Base-by-base conservation (phyloP, 495 filamentous ascomycete genomes). In the Annulohypoxylon maeteangense region DNA sequence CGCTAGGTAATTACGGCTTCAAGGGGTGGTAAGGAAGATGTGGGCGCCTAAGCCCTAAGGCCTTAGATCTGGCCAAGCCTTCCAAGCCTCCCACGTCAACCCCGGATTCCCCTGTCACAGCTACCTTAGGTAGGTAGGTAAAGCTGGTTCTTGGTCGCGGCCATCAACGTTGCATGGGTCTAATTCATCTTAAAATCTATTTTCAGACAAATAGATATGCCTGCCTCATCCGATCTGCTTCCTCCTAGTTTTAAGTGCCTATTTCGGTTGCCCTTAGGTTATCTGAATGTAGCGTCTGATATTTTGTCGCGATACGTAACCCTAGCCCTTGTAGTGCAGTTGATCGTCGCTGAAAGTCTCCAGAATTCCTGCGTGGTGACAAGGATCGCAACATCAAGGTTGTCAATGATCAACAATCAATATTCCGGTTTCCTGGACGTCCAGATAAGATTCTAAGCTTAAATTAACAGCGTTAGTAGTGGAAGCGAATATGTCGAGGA, bases 361-460 rank as follows among this genome's bases (percentile, higher is more conserved):
- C 36, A 55, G 20, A 54, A 32, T 45, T 57, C 50, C 3, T 48
- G 60, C 70, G 65, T 72, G 65, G 70, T 32, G 18, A 45, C 65
- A 72, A 50, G 70, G 65, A 48, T 65, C 25, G 31, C 38, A 45
- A 65, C 55, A 56, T 61, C 48, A 12, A 61, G 8, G 23, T 68
- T n/a, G 70, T 65, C 34, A 65, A 63, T 68, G 70, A 72, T 68
- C 60, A 62, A 51, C 65, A 45, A 7, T 51, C 53, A 27, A 55
- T 40, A 25, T 27, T 59, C 50, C 36, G 47, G 40, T 40, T 55
- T n/a, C 11, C 22, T 32, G 48, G 12, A 31, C n/a, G 57, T 61
- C 55, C 42, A 22, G 64, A 64, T 72, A 31, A 64, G 59, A 58
- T 50, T 29, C 61, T 51, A 32, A 72, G 70, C 62, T 71, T 71